Evolutionary conservation across 495 filamentous ascomycete species (phyloP).

Genomic region (Penicillium argentinense): DNA sequence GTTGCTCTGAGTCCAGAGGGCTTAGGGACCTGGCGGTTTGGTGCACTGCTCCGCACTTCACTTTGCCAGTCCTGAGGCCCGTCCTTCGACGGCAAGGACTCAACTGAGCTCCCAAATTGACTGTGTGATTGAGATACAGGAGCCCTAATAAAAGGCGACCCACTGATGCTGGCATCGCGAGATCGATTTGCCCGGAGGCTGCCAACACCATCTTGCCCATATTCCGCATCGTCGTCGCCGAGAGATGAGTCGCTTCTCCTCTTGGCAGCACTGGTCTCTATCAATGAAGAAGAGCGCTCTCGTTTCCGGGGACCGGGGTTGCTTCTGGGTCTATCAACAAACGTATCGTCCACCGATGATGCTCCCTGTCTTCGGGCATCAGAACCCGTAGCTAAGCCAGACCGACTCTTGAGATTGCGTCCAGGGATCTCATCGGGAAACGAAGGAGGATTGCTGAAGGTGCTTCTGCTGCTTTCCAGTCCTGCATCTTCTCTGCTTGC

Average conservation of each 20-base stretch:
- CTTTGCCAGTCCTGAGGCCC: slow-evolving; percentile 28
- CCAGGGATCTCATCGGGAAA: slow-evolving; percentile 15
- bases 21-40: slow-evolving; percentile 20
- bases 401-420: slow-evolving; percentile 11
- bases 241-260: slow-evolving; percentile 21
- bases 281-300: slow-evolving; percentile 25
- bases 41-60: slow-evolving; percentile 17
- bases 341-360: slow-evolving; percentile 11
- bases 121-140: slow-evolving; percentile 31
- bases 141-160: slow-evolving; percentile 43
- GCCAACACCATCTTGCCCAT: slow-evolving; percentile 17
- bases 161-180: slow-evolving; percentile 41
- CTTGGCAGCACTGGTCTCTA: slow-evolving; percentile 15
- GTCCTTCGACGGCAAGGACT: slow-evolving; percentile 29
- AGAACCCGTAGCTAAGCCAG: slow-evolving; percentile 9
- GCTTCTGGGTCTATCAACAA: slow-evolving; percentile 8
- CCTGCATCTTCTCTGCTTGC: slow-evolving; percentile 24
- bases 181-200: slow-evolving; percentile 30
- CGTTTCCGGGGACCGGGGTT: slow-evolving; percentile 21
- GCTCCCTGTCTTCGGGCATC: slow-evolving; percentile 11
- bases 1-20: slow-evolving; percentile 35
- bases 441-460: slow-evolving; percentile 12
- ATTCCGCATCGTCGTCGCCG: slow-evolving; percentile 15
- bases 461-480: slow-evolving; percentile 28
- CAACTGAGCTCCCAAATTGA: slow-evolving; percentile 34